Conservation (phyloP, 1,284 basidiomycete species). For the Ceratobasidium sp. region DNA sequence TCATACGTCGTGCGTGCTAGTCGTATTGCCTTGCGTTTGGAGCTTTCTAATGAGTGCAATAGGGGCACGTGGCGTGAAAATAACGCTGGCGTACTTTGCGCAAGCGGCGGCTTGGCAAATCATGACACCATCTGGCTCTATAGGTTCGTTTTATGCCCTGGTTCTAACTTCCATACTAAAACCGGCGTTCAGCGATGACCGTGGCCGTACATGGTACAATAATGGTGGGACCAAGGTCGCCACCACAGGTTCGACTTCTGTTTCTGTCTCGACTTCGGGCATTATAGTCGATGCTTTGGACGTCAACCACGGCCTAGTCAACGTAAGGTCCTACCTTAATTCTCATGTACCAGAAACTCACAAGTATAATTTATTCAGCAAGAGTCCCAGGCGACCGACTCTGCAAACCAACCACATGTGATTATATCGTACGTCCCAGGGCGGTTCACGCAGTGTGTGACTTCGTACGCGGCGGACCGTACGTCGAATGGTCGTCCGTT, state of each 20-base stretch:
- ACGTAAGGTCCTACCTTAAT: slow-evolving; percentile 11
- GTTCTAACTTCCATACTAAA: neutral
- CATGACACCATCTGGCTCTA: slow-evolving; percentile 49
- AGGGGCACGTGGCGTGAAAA: slow-evolving; percentile 50
- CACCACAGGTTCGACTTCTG: slow-evolving; percentile 46
- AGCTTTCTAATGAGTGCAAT: neutral
- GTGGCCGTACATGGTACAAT: slow-evolving; percentile 49
- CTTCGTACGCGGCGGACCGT: slow-evolving; percentile 44
- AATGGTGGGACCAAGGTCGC: slow-evolving; percentile 47
- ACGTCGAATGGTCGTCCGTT: slow-evolving; percentile 44
- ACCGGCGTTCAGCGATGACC: slow-evolving; percentile 44
- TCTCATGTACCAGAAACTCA: neutral
- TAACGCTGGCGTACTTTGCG: slow-evolving; percentile 45
- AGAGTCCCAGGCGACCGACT: slow-evolving; percentile 48
- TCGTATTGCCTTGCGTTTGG: neutral
- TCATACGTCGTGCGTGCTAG: slow-evolving; percentile 42
- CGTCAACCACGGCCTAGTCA: slow-evolving; percentile 49
- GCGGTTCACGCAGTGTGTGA: slow-evolving; percentile 49
- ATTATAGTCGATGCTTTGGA: slow-evolving; percentile 50
- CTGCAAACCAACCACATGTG: slow-evolving; percentile 48
- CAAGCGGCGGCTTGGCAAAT: slow-evolving; percentile 47
- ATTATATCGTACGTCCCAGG: slow-evolving; percentile 49
- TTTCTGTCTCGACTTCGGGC: slow-evolving; percentile 45
- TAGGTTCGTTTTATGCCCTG: neutral
- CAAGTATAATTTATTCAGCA: slow-evolving; percentile 20